Evolutionary conservation across 2,329 filamentous ascomycete species (phyloP).

Genomic region (Shiraia sp.): DNA sequence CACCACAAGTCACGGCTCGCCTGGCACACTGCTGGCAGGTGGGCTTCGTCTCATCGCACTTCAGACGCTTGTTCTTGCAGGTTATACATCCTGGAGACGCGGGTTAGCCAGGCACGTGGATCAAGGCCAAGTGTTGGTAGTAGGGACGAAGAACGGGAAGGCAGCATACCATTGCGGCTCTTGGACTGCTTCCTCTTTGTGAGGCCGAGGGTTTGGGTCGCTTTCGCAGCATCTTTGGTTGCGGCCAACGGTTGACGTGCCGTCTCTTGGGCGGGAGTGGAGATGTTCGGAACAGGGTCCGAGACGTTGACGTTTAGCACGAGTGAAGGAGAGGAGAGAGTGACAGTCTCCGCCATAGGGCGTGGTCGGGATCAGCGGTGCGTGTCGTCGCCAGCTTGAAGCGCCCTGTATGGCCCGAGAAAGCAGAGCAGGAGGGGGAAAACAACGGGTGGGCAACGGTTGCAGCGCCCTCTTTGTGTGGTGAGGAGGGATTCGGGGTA

Average conservation of each 20-base stretch:
- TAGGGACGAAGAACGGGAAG: background rate
- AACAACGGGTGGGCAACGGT: too few species aligned
- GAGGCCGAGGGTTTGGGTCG: constrained; percentile 43
- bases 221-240: constrained; percentile 27
- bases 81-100: constrained; percentile 65
- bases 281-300: constrained; percentile 10
- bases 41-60: constrained; percentile 74
- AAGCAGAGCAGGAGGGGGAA: background rate
- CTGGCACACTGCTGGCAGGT: constrained; percentile 68
- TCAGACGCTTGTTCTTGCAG: constrained; percentile 73
- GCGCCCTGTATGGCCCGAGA: constrained; percentile 7
- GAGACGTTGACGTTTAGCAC: constrained; percentile 11
- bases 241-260: constrained; percentile 21
- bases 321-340: constrained; percentile 58
- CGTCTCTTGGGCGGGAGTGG: constrained; percentile 25
- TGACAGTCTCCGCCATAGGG: constrained; percentile 59
- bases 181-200: constrained; percentile 73
- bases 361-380: constrained; percentile 14
- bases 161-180: constrained; percentile 70
- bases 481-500: too few species aligned
- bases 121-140: constrained; percentile 5
- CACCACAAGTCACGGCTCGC: constrained; percentile 67
- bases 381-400: constrained; percentile 18
- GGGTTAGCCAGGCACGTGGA: constrained; percentile 10
- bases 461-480: too few species aligned